Percentiles rank a stretch among this genome's conserved stretches.
phyloP scores from a whole-genome alignment of 805 yeast genomes.

The Tetrapisispora taiwanensis region DNA sequence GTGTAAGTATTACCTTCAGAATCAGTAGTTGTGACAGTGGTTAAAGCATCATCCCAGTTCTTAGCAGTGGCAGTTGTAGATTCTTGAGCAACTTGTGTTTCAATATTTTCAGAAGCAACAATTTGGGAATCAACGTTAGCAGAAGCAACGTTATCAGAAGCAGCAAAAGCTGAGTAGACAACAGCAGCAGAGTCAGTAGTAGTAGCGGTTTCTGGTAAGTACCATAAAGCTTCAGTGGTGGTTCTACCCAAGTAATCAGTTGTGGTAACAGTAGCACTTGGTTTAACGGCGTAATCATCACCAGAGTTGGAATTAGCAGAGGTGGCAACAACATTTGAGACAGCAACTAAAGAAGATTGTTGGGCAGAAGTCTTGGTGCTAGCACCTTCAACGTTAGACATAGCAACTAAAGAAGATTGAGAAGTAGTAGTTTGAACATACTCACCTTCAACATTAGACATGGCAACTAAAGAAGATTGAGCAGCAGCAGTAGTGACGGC shows the following conservation, averaged over 20 bases:
- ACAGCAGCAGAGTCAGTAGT: constrained; percentile 1
- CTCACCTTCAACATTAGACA: not conserved
- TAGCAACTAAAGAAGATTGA: not conserved
- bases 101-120: not conserved
- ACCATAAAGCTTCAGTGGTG: constrained; percentile 15
- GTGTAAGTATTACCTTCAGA: constrained; percentile 17
- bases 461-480: not conserved
- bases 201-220: constrained; percentile 5
- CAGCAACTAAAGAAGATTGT: not conserved
- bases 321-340: constrained; percentile 3
- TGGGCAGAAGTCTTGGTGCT: not conserved
- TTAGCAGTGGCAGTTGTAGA: not conserved
- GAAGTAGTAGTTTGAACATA: not conserved
- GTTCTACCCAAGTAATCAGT: constrained; percentile 14
- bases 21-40: constrained; percentile 10
- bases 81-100: not conserved
- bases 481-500: not conserved
- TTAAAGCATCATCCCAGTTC: constrained; percentile 4
- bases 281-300: constrained; percentile 8
- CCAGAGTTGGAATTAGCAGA: not conserved
- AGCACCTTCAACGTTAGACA: constrained; percentile 2
- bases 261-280: constrained; percentile 13
- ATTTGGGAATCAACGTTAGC: not conserved
- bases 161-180: not conserved
- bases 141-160: not conserved